A percentile compares a stretch with the other conserved stretches of the same genome.
Evolutionary conservation across 164 flowering plant genomes (phyloP).

Genomic region (Litsea cubeba): DNA sequence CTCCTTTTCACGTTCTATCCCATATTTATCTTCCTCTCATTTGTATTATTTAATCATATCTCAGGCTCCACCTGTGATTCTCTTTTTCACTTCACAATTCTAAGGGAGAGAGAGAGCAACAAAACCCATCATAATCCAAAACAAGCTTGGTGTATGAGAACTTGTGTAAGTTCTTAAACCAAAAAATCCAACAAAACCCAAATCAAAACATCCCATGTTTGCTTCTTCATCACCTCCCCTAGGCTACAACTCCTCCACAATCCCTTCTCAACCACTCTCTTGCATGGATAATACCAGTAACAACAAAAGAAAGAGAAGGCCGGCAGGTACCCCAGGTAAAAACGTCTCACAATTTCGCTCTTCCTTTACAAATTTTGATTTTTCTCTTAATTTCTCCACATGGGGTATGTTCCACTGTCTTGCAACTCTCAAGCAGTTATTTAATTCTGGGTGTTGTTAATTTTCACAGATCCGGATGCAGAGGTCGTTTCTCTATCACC

Average conservation of each 20-base stretch:
- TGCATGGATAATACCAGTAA: slow-evolving; percentile 39
- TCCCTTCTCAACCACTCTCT: slow-evolving; percentile 31
- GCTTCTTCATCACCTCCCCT: slow-evolving; percentile 6
- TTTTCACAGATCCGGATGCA: slow-evolving; percentile 80
- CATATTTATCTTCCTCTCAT: slow-evolving; percentile 11
- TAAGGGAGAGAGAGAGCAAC: too few relatives aligned
- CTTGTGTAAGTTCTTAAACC: not conserved
- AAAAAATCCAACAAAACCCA: not conserved
- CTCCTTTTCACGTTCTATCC: slow-evolving; percentile 21
- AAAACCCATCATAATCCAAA: too few relatives aligned
- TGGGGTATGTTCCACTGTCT: not conserved
- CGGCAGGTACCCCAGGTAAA: slow-evolving; percentile 76
- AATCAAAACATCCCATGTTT: slow-evolving; percentile 29
- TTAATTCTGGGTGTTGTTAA: not conserved
- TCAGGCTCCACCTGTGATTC: not conserved
- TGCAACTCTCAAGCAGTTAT: not conserved
- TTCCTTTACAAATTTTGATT: not conserved
- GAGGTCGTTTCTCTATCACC: slow-evolving; percentile 93
- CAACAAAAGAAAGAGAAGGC: slow-evolving; percentile 60
- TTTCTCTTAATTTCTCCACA: not conserved
- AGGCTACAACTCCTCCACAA: slow-evolving; percentile 24
- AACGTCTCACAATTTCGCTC: not conserved
- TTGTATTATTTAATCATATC: slow-evolving; percentile 3
- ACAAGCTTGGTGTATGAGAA: too few relatives aligned
- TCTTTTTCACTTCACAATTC: not conserved